phyloP scores from a whole-genome alignment of 768 basidiomycete species.

The Phylloporus sp. region DNA sequence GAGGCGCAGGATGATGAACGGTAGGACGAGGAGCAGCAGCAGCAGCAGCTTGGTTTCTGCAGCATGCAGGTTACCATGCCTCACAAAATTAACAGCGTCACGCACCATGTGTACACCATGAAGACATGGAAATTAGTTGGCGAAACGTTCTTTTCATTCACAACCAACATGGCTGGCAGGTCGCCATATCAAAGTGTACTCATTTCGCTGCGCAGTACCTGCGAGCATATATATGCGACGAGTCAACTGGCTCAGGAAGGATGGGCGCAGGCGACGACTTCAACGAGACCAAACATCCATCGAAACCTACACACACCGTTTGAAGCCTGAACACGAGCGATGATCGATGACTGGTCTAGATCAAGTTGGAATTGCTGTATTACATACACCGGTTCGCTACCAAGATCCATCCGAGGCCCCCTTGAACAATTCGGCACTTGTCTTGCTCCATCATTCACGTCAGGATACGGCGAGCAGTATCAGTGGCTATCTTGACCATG shows the following conservation, averaged over 20 bases:
- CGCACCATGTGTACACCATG: constrained; percentile 12
- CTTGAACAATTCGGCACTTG: not conserved
- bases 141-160: not conserved
- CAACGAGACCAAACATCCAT: no score
- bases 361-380: not conserved
- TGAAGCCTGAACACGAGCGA: not conserved
- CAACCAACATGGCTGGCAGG: not conserved
- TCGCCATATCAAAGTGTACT: not conserved
- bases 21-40: not conserved
- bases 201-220: no score
- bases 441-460: not conserved
- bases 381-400: not conserved
- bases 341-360: not conserved
- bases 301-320: no score
- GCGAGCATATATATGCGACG: no score
- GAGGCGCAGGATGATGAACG: not conserved
- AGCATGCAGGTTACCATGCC: constrained; percentile 7
- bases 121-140: not conserved
- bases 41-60: not conserved
- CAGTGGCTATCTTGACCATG: constrained; percentile 7
- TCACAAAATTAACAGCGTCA: not conserved
- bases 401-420: constrained; percentile 17
- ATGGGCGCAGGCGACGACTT: no score
- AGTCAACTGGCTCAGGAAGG: no score
- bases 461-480: not conserved